Evolutionary conservation across 2,329 filamentous ascomycete genomes (phyloP).

Genomic region (Huntiella omanensis): DNA sequence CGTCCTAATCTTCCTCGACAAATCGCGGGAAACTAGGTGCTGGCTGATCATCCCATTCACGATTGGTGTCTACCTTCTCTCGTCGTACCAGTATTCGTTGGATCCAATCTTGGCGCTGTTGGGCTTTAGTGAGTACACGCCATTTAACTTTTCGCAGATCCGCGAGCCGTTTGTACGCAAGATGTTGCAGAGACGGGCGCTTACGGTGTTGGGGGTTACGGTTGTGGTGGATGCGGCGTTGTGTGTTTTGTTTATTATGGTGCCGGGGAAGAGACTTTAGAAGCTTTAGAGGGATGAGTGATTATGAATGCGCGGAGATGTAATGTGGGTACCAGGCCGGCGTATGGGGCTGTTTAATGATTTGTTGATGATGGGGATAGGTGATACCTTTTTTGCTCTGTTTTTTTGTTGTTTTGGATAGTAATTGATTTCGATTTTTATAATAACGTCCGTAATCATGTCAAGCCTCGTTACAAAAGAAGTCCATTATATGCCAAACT

Average conservation of each 20-base stretch:
- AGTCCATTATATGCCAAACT: no score
- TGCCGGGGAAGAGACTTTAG: conserved; percentile 69
- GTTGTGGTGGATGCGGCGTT: conserved; percentile 61
- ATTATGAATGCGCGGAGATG: no score
- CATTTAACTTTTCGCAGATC: conserved; percentile 76
- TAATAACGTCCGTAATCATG: no score
- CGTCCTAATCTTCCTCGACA: conserved; percentile 77
- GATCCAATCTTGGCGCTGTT: conserved; percentile 77
- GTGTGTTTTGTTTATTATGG: conserved; percentile 80
- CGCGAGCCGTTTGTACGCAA: conserved; percentile 80
- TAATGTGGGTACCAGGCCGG: no score
- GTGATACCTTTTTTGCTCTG: not conserved
- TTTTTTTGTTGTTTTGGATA: not conserved
- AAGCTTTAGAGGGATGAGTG: conserved; percentile 27
- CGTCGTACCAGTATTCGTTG: conserved; percentile 87
- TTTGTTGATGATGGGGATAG: not conserved
- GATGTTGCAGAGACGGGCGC: conserved; percentile 63
- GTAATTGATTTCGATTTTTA: not conserved
- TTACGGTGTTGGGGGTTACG: conserved; percentile 64
- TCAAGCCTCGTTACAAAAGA: no score
- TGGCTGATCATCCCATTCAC: conserved; percentile 91
- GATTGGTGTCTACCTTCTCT: conserved; percentile 70
- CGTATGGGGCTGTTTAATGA: not conserved
- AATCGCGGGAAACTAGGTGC: conserved; percentile 51
- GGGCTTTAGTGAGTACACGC: conserved; percentile 92